Evolutionary conservation across 495 filamentous ascomycete genomes (phyloP), one percentile per base, ranked within the genome.

Genomic region (Penicillium arizonense): DNA sequence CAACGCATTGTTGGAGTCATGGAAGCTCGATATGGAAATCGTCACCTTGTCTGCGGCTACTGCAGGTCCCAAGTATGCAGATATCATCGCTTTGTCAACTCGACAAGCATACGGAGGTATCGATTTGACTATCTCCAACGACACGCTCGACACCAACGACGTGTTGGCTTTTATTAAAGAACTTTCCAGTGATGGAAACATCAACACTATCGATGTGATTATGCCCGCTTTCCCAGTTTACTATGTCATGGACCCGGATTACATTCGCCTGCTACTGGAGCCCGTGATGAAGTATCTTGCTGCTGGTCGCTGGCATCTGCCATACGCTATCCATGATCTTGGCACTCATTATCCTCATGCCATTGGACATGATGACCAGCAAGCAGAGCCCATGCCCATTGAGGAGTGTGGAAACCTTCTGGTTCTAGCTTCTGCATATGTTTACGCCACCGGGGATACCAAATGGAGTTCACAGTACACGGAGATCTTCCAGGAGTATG

Each of bases 141-240:
- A 71, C 33, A 72, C 75, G 28, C 73, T 70, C 10, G 67, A 73
- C 54, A 75, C 71, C 11, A 62, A 61, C 32, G 65, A 71, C 47
- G 63, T 70, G 35, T 61, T 82, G 52, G 69, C 75, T 11, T 82
- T 80, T 44, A 62, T 81, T 52, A 81, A 82, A 50, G 77, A 81
- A 57, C 73, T 81, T 23, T 77, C 72, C 7, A 78, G 71, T 26
- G 69, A 82, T 51, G 78, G 77, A 8, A 78, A 81, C 46, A 59
- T 79, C 44, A 81, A 81, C 47, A 82, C 78, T 3, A 64, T 82
- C 21, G 79, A 81, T 51, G 69, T 81, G 13, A 77, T 81, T 32
- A 77, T 74, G 61, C 76, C 76, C 1, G 69, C 70, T 1, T 73
- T 75, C 48, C 77, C 77, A 6, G 69, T 78, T n/a, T 77, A 80